Evolutionary conservation across 179 eudicot genomes (phyloP).

Genomic region (Beta lomatogona): DNA sequence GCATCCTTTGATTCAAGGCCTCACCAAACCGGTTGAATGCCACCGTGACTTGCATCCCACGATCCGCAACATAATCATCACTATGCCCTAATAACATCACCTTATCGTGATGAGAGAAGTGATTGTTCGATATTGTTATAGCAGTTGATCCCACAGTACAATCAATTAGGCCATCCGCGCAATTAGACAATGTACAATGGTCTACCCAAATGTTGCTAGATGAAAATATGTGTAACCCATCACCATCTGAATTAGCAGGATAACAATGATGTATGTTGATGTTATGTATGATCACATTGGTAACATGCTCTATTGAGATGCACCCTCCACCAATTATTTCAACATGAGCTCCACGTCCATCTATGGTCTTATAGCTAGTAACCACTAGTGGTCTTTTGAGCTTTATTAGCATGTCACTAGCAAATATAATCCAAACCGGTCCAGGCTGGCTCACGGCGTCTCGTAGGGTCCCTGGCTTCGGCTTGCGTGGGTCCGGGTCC

Average conservation of each 20-base stretch:
- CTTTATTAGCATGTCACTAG: conserved; percentile 62
- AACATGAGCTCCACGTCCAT: conserved; percentile 77
- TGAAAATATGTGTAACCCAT: conserved; percentile 42
- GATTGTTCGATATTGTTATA: conserved; percentile 44
- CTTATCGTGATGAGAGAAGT: conserved; percentile 48
- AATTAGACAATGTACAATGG: conserved; percentile 45
- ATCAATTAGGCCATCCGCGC: conserved; percentile 51
- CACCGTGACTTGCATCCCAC: conserved; percentile 51
- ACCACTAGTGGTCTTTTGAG: conserved; percentile 61
- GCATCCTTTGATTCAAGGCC: conserved; percentile 41
- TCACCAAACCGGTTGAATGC: conserved; percentile 54
- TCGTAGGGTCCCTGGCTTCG: conserved; percentile 74
- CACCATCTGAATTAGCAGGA: conserved; percentile 59
- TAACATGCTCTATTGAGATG: conserved; percentile 64
- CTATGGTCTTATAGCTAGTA: conserved; percentile 70
- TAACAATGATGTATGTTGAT: conserved; percentile 64
- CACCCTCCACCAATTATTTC: conserved; percentile 79
- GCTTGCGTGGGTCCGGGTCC: conserved; percentile 58
- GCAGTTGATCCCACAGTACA: conserved; percentile 49
- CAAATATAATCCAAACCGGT: conserved; percentile 75
- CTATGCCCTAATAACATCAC: conserved; percentile 52
- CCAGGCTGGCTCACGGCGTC: conserved; percentile 73
- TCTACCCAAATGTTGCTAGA: conserved; percentile 50
- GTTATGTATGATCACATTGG: conserved; percentile 72
- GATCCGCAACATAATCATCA: conserved; percentile 39